Conservation (phyloP, 805 yeast genomes). For the Barnettozyma pratensis region DNA sequence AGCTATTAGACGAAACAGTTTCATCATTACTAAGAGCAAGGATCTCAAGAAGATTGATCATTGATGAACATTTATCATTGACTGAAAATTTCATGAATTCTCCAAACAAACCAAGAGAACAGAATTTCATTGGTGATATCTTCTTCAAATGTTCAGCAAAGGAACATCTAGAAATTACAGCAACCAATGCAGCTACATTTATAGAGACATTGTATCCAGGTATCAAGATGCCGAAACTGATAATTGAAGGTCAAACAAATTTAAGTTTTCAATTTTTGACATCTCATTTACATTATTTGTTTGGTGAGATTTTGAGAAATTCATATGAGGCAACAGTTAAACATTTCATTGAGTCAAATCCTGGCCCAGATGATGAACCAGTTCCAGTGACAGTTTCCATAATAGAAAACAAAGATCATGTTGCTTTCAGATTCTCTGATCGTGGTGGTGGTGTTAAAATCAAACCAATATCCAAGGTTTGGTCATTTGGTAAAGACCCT, state of each 20-base stretch:
- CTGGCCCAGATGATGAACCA: constrained; percentile 37
- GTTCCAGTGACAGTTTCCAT: constrained; percentile 78
- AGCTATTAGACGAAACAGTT: constrained; percentile 66
- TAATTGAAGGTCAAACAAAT: constrained; percentile 67
- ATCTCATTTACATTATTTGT: constrained; percentile 77
- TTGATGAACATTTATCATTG: constrained; percentile 85
- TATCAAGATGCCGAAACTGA: constrained; percentile 63
- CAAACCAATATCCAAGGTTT: constrained; percentile 55
- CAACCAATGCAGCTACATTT: constrained; percentile 44
- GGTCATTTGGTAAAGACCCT: constrained; percentile 83
- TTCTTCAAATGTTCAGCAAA: constrained; percentile 73
- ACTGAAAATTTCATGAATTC: constrained; percentile 55
- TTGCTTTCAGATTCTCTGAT: constrained; percentile 77
- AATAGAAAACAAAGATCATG: constrained; percentile 57
- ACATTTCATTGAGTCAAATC: constrained; percentile 30
- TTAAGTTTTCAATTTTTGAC: constrained; percentile 76
- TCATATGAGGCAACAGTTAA: constrained; percentile 76
- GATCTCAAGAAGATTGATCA: constrained; percentile 82
- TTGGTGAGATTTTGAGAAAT: constrained; percentile 86
- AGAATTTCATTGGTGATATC: constrained; percentile 63
- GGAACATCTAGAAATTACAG: constrained; percentile 56
- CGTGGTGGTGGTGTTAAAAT: constrained; percentile 82
- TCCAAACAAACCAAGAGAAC: constrained; percentile 42
- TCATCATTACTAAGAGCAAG: constrained; percentile 77
- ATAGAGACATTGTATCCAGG: constrained; percentile 48